These are phyloP conservation scores for Galerina marginata DNA, from an alignment of 768 basidiomycete genomes.

Conservation along the genomic window DNA sequence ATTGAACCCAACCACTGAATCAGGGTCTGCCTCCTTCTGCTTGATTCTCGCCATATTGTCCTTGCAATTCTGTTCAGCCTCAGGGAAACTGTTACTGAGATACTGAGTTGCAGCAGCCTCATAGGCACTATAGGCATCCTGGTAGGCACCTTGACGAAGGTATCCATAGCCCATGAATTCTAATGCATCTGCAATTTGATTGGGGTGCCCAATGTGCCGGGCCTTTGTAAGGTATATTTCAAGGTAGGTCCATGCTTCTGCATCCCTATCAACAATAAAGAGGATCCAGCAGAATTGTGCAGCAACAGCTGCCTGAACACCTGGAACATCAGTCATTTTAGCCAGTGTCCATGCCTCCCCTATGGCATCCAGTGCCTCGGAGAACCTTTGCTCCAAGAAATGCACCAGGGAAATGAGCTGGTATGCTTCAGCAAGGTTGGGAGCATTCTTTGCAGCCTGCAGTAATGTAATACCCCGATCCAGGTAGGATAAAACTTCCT, in stretches of 20 bases:
- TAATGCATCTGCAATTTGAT: background rate
- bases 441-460: background rate
- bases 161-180: conserved; percentile 10
- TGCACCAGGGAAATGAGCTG: background rate
- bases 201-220: background rate
- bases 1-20: no score
- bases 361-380: background rate
- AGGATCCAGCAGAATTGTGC: conserved; percentile 4
- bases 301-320: background rate
- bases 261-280: conserved; percentile 4
- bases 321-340: background rate
- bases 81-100: background rate
- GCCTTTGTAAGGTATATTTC: background rate
- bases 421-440: background rate
- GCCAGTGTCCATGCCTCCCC: conserved; percentile 2
- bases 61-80: no score
- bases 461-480: background rate
- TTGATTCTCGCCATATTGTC: no score
- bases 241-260: background rate
- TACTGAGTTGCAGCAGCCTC: conserved; percentile 7
- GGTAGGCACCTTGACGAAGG: conserved; percentile 9
- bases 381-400: background rate
- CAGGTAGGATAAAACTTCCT: background rate
- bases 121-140: conserved; percentile 7
- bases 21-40: no score